Conservation (phyloP, 1,139 yeast species). For the Taiozyma sp. region DNA sequence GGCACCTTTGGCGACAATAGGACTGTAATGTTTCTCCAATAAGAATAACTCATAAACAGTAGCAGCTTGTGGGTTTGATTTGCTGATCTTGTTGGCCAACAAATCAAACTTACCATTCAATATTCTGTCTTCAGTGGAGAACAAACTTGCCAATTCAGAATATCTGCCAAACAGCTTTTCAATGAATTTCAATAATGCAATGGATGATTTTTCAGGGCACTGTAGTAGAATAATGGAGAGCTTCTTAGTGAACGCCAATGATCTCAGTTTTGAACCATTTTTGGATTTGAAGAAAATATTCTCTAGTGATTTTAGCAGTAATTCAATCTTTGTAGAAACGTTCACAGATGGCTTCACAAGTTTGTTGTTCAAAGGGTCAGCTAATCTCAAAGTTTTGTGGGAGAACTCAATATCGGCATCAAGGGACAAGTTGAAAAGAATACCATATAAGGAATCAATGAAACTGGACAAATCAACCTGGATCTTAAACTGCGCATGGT, state of each 20-base stretch:
- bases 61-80: constrained; percentile 84
- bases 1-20: constrained; percentile 61
- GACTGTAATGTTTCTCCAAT: constrained; percentile 77
- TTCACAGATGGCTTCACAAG: constrained; percentile 66
- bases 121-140: constrained; percentile 84
- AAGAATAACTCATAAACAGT: constrained; percentile 85
- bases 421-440: constrained; percentile 62
- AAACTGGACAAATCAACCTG: constrained; percentile 66
- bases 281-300: constrained; percentile 75
- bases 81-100: constrained; percentile 63
- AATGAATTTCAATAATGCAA: constrained; percentile 71
- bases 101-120: constrained; percentile 71
- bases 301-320: constrained; percentile 73
- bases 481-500: constrained; percentile 63
- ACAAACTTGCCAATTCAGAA: constrained; percentile 67
- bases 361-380: constrained; percentile 60
- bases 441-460: constrained; percentile 64
- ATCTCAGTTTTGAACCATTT: constrained; percentile 67
- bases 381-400: constrained; percentile 70
- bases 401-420: constrained; percentile 87
- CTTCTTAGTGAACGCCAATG: constrained; percentile 81
- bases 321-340: constrained; percentile 85
- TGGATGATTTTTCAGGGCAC: constrained; percentile 82
- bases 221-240: constrained; percentile 63
- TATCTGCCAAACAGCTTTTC: constrained; percentile 71